Conservation (phyloP, 2,329 filamentous ascomycete species). For the Calonectria multiphialidica region DNA sequence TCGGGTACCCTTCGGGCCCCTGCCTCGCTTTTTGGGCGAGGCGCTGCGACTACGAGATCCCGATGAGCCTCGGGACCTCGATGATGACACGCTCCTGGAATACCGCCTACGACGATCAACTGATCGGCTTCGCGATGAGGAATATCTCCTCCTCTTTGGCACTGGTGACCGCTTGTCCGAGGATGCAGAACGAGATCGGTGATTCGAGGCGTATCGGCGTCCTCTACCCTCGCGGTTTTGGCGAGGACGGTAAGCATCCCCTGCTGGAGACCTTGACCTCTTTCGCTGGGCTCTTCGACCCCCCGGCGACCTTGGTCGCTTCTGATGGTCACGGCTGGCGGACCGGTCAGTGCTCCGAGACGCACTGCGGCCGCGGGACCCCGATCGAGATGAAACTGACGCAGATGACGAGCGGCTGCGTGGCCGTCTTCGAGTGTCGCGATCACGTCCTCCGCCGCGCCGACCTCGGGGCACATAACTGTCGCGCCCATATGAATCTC, state of each 20-base stretch:
- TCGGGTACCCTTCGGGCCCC: constrained; percentile 21
- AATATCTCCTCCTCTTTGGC: constrained; percentile 64
- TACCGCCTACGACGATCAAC: constrained; percentile 52
- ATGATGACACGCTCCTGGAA: constrained; percentile 53
- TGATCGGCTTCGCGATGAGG: constrained; percentile 62
- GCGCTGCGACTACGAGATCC: constrained; percentile 44
- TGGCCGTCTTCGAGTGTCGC: constrained; percentile 51
- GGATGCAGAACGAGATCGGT: constrained; percentile 51
- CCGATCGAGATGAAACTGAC: constrained; percentile 45
- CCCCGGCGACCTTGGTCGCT: constrained; percentile 49
- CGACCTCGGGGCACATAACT: constrained; percentile 65
- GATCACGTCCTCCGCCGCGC: constrained; percentile 53
- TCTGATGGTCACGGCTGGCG: constrained; percentile 47
- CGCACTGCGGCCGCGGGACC: constrained; percentile 49
- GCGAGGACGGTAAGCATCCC: constrained; percentile 43
- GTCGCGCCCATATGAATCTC: constrained; percentile 62
- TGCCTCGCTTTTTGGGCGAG: constrained; percentile 35
- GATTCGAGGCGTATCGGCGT: constrained; percentile 35
- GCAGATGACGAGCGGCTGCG: constrained; percentile 51
- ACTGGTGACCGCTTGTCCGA: constrained; percentile 55
- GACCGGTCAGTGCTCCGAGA: constrained; percentile 49
- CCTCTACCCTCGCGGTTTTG: constrained; percentile 37
- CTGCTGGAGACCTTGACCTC: constrained; percentile 53
- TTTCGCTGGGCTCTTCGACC: constrained; percentile 50
- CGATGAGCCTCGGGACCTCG: constrained; percentile 54